Base-by-base conservation (phyloP, 306 rosid genomes). In the Trichosanthes cucumerina region DNA sequence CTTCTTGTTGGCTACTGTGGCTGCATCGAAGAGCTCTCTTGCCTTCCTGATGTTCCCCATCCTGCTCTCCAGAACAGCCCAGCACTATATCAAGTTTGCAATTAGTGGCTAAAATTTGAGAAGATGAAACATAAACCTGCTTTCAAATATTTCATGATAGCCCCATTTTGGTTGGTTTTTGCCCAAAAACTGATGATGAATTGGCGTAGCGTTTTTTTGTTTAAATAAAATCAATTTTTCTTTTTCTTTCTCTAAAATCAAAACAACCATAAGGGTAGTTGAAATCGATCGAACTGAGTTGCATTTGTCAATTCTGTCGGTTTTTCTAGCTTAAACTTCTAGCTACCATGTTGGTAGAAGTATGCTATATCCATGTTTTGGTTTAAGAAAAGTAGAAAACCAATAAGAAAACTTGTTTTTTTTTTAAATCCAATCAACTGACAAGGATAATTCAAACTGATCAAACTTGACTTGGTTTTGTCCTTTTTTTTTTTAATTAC, bases 41-140 rank as follows among this genome's bases (percentile, higher is more conserved):
- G 98, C 98, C 75, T 85, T 92, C 86, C 95, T 88, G 70, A 85
- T 77, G 80, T 95, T 95, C 46, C 98, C 98, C 87, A 86, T 56
- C 83, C 78, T 91, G 56, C 81, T 90, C 81, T 92, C 98, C 84
- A 95, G 84, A 86, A 92, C 96, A 73, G 97, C 98, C 98, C 98
- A 95, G 72, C 97, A 91, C 96, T 95, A 88, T 68, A 68, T 76
- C 68, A 79, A 75, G 57, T 78, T 66, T 81, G 66, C 60, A 62
- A 71, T 38, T 77, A 65, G 44, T 80, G 9, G 50, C 82, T 71
- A 81, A 86, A 77, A 60, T 33, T 41, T 41, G 58, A 71, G 23
- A 44, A 44, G 13, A 70, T 70, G 75, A 11, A 41, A 68, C 46
- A 36, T 65, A 36, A 9, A 65, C 26, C 6, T 38, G 26, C 15